These are phyloP conservation scores for Rosa rugosa DNA, from an alignment of 306 rosid genomes.

Conservation along the genomic window DNA sequence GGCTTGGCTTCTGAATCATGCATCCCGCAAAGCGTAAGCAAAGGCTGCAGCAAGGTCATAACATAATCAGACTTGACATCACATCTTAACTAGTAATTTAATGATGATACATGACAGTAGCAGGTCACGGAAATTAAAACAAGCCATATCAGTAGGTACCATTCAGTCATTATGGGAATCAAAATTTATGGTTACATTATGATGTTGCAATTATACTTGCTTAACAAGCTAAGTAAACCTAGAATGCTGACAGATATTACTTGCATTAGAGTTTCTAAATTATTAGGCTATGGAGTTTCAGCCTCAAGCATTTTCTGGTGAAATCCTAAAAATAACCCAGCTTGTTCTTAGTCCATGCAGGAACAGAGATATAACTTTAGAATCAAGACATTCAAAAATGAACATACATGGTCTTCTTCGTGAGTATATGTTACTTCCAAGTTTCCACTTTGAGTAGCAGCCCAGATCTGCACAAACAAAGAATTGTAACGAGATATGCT, in stretches of 20 bases:
- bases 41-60: conserved; percentile 53
- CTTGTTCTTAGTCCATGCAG: background rate
- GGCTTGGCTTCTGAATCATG: conserved; percentile 89
- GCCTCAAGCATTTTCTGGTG: background rate
- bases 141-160: background rate
- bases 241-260: background rate
- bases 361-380: conserved; percentile 5
- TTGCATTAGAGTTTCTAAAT: background rate
- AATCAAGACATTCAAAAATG: background rate
- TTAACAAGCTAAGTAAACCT: background rate
- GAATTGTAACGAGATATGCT: conserved; percentile 2
- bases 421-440: conserved; percentile 91
- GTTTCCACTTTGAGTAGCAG: conserved; percentile 80
- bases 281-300: background rate
- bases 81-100: background rate
- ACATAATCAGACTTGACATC: conserved; percentile 1
- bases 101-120: background rate
- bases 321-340: background rate
- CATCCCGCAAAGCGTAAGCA: conserved; percentile 84
- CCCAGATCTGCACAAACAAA: conserved; percentile 73
- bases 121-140: background rate
- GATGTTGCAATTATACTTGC: background rate
- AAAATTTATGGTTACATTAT: background rate
- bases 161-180: background rate
- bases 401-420: conserved; percentile 70